Percentiles rank a stretch among this genome's conserved stretches.
These are phyloP conservation scores for Paulownia fortunei DNA, from an alignment of 257 asterid species.

Conservation along the genomic window DNA sequence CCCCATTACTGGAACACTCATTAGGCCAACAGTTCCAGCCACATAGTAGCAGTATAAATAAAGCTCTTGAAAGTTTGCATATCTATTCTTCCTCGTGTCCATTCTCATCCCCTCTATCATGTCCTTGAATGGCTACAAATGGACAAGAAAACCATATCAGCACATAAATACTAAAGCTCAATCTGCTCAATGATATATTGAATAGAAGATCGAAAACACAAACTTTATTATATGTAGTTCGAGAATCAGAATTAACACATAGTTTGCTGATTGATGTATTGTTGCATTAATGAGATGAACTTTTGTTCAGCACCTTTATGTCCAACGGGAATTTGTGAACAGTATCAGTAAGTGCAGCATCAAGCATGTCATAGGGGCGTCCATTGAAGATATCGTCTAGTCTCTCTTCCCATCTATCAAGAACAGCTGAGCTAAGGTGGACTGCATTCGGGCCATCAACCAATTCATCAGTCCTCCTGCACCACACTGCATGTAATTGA, in stretches of 20 bases:
- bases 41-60: slow-evolving; percentile 78
- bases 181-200: too few species aligned
- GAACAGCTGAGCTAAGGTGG: slow-evolving; percentile 55
- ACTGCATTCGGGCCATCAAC: slow-evolving; percentile 84
- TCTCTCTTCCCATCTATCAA: slow-evolving; percentile 85
- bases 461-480: slow-evolving; percentile 85
- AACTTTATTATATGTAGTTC: background rate
- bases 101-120: slow-evolving; percentile 94
- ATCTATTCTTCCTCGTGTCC: slow-evolving; percentile 70
- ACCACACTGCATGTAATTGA: slow-evolving; percentile 61
- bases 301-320: slow-evolving; percentile 54
- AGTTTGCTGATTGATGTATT: background rate
- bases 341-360: slow-evolving; percentile 82
- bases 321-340: slow-evolving; percentile 69
- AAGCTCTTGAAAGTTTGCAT: slow-evolving; percentile 67
- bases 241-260: too few species aligned
- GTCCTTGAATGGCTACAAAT: slow-evolving; percentile 74
- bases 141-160: background rate
- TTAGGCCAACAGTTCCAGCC: slow-evolving; percentile 85
- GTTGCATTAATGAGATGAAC: background rate
- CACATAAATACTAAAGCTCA: background rate
- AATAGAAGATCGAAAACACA: background rate
- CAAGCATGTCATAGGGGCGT: slow-evolving; percentile 78
- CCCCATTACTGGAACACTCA: slow-evolving; percentile 92
- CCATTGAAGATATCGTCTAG: slow-evolving; percentile 68